Evolutionary conservation across 139 green algal species (phyloP).

Genomic region (Chlorella vulgaris): DNA sequence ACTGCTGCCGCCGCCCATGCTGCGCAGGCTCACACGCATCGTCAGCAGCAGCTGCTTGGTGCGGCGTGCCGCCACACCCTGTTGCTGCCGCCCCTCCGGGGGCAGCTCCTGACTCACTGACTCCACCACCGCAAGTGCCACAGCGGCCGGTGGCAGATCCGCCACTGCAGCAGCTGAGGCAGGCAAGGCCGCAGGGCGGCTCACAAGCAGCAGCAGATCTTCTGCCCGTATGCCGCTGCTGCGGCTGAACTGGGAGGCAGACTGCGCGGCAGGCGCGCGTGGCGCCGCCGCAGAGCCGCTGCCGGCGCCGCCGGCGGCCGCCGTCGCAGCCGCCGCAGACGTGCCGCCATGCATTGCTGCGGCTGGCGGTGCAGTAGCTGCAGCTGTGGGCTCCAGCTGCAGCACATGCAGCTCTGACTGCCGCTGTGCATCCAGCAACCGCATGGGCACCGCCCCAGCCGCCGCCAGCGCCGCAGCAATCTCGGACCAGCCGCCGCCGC

Average conservation of each 20-base stretch:
- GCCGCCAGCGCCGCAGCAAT: not conserved
- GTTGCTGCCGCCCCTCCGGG: constrained; percentile 8
- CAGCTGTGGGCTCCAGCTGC: constrained; percentile 7
- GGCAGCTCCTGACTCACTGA: constrained; percentile 4
- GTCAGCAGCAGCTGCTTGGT: constrained; percentile 17
- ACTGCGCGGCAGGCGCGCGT: not conserved
- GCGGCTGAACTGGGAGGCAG: not conserved
- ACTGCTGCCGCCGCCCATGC: not conserved
- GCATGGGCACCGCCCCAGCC: not conserved
- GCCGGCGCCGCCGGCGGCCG: not conserved
- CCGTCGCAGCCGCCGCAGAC: not conserved
- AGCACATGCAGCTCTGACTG: constrained; percentile 23
- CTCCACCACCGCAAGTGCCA: constrained; percentile 10
- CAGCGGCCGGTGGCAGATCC: not conserved
- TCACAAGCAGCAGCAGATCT: constrained; percentile 14
- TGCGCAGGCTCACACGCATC: not conserved
- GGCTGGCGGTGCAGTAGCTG: not conserved
- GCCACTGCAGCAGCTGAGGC: not conserved
- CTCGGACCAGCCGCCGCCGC: constrained; percentile 2
- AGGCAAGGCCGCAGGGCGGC: not conserved
- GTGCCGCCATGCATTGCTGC: too few species aligned
- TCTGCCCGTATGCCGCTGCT: constrained; percentile 19
- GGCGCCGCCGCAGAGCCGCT: not conserved
- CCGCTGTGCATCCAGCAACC: constrained; percentile 7
- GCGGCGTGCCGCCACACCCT: not conserved